A percentile compares a stretch with the other conserved stretches of the same genome.
These are phyloP conservation scores for Piromyces finnis DNA, from an alignment of 192 early-diverging fungal genomes.

Conservation along the genomic window DNA sequence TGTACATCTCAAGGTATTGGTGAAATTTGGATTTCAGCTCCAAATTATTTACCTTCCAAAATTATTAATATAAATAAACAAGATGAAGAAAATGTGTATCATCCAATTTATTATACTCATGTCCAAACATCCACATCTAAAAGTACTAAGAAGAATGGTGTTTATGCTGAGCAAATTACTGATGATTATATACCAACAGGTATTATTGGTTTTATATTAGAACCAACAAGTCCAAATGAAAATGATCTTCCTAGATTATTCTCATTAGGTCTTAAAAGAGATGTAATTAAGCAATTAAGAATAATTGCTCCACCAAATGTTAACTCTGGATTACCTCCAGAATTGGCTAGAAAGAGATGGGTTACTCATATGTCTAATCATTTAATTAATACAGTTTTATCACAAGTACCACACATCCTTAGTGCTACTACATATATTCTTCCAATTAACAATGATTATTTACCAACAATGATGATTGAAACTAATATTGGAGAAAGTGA, in stretches of 20 bases:
- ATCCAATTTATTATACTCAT: conserved; percentile 7
- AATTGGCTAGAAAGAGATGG: neutral
- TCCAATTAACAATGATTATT: neutral
- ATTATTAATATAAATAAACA: conserved; percentile 60
- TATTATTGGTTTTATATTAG: conserved; percentile 30
- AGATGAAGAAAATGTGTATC: conserved; percentile 54
- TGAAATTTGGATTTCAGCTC: conserved; percentile 71
- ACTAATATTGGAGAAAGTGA: neutral
- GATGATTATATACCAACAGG: conserved; percentile 55
- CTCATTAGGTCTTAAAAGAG: neutral
- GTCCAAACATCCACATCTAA: neutral
- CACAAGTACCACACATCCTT: neutral
- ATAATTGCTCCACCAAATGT: neutral
- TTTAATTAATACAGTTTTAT: neutral
- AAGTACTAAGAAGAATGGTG: neutral
- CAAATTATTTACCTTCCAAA: conserved; percentile 39
- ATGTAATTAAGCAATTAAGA: neutral
- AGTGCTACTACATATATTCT: neutral
- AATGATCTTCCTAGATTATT: neutral
- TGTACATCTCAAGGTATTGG: conserved; percentile 56
- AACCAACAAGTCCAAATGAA: neutral
- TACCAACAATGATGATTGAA: neutral
- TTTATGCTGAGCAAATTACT: conserved; percentile 1
- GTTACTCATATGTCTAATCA: neutral
- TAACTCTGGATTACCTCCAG: neutral